Evolutionary conservation across 495 filamentous ascomycete species (phyloP).

Genomic region (Neurospora tetrasperma): DNA sequence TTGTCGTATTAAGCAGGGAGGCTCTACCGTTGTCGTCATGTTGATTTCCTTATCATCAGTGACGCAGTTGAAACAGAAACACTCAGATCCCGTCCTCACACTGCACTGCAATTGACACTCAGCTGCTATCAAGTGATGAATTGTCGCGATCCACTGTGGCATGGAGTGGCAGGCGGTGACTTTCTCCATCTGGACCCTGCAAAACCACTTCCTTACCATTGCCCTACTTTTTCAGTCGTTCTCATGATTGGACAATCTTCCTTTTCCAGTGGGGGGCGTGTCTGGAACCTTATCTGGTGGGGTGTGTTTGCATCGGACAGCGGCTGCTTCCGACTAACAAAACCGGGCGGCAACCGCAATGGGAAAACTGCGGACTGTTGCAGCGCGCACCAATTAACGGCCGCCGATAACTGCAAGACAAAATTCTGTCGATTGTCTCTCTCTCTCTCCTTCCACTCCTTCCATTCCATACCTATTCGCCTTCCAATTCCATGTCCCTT

Average conservation of each 20-base stretch:
- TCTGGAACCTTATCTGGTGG: not conserved
- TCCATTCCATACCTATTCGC: not conserved
- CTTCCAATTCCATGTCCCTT: slow-evolving; percentile 1
- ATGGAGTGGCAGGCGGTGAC: not conserved
- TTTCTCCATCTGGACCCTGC: not conserved
- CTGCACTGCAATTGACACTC: not conserved
- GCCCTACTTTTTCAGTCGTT: not conserved
- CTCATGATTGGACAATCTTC: slow-evolving; percentile 10
- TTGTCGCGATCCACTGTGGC: not conserved
- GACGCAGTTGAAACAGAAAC: not conserved
- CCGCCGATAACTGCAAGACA: not conserved
- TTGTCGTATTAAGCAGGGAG: not conserved
- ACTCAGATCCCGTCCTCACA: not conserved
- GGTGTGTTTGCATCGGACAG: slow-evolving; percentile 8
- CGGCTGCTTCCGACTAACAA: slow-evolving; percentile 7
- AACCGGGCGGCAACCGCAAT: not conserved
- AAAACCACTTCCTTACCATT: not conserved
- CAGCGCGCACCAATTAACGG: slow-evolving; percentile 4
- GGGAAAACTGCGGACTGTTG: not conserved
- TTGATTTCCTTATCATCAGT: not conserved
- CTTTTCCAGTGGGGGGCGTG: slow-evolving; percentile 5
- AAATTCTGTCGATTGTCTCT: not conserved
- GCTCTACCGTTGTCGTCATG: not conserved
- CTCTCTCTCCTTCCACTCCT: not conserved
- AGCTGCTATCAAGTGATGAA: not conserved